These are phyloP conservation scores for Eurotiales sp. DNA, from an alignment of 2,329 filamentous ascomycete species.

Conservation along the genomic window DNA sequence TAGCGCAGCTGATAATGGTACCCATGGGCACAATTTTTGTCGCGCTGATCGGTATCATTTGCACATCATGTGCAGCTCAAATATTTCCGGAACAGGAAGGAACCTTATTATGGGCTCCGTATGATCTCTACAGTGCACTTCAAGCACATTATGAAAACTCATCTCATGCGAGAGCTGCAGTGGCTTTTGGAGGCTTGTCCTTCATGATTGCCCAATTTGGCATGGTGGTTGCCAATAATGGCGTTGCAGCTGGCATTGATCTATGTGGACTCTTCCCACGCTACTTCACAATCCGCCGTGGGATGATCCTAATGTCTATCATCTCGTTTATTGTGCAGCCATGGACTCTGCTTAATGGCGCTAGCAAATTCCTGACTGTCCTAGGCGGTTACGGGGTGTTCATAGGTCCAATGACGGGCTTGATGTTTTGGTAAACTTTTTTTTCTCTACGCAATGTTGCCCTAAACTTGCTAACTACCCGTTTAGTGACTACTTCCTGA, in stretches of 20 bases:
- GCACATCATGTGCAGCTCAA: slow-evolving; percentile 5
- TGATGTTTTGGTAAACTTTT: too few relatives aligned
- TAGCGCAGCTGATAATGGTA: slow-evolving; percentile 1
- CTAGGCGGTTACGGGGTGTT: not conserved
- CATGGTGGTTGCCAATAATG: slow-evolving; percentile 4
- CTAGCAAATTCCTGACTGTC: not conserved
- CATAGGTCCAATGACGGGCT: not conserved
- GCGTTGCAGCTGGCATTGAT: not conserved
- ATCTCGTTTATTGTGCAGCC: not conserved
- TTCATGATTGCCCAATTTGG: slow-evolving; percentile 7
- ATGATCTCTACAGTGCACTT: not conserved
- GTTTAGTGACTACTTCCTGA: not conserved
- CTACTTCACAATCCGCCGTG: not conserved
- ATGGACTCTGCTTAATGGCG: not conserved
- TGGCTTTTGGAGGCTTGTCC: not conserved
- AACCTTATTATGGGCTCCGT: not conserved
- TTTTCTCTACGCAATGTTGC: too few relatives aligned
- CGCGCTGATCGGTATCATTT: not conserved
- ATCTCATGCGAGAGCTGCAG: slow-evolving; percentile 1
- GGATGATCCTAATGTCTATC: not conserved
- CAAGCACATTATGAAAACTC: slow-evolving; percentile 6
- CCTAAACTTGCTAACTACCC: too few relatives aligned
- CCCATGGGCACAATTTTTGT: slow-evolving; percentile 3
- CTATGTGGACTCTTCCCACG: not conserved
- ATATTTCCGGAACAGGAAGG: slow-evolving; percentile 2